Conservation (phyloP, 371 early-diverging fungal species). For the Mucor irregularis region DNA sequence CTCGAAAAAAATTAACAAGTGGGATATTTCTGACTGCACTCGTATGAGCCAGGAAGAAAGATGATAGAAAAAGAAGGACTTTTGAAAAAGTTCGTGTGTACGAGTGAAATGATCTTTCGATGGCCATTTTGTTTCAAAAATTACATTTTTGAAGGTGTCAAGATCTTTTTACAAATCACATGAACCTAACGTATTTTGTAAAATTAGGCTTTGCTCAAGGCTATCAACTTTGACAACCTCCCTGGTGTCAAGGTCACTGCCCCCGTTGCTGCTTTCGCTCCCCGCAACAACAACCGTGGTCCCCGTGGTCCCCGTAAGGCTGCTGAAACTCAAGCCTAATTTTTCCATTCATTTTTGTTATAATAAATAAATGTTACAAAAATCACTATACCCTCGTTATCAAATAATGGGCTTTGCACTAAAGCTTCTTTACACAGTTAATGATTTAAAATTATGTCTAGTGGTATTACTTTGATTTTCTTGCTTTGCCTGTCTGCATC, state of each 20-base stretch:
- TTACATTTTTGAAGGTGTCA: slow-evolving; percentile 27
- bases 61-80: slow-evolving; percentile 1
- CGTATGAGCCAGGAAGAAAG: background rate
- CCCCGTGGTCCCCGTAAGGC: slow-evolving; percentile 37
- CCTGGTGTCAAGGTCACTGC: slow-evolving; percentile 67
- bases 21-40: background rate
- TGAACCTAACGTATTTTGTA: slow-evolving; percentile 14
- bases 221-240: slow-evolving; percentile 91
- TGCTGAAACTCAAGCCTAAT: slow-evolving; percentile 21
- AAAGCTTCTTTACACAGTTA: too few relatives aligned
- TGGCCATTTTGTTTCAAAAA: slow-evolving; percentile 30
- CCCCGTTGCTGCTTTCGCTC: slow-evolving; percentile 42
- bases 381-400: too few relatives aligned
- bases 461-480: too few relatives aligned
- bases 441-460: too few relatives aligned
- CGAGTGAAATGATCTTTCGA: slow-evolving; percentile 27
- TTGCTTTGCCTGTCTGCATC: too few relatives aligned
- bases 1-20: background rate
- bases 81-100: slow-evolving; percentile 17
- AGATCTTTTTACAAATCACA: slow-evolving; percentile 22
- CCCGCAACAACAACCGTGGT: slow-evolving; percentile 32
- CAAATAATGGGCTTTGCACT: background rate
- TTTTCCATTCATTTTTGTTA: slow-evolving; percentile 1
- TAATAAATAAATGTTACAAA: background rate
- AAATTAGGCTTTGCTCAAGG: slow-evolving; percentile 89